Percentiles rank a stretch among this genome's conserved stretches.
Evolutionary conservation across 1,284 basidiomycete species (phyloP).

Genomic region (Anthracocystis panici-leucophaei): DNA sequence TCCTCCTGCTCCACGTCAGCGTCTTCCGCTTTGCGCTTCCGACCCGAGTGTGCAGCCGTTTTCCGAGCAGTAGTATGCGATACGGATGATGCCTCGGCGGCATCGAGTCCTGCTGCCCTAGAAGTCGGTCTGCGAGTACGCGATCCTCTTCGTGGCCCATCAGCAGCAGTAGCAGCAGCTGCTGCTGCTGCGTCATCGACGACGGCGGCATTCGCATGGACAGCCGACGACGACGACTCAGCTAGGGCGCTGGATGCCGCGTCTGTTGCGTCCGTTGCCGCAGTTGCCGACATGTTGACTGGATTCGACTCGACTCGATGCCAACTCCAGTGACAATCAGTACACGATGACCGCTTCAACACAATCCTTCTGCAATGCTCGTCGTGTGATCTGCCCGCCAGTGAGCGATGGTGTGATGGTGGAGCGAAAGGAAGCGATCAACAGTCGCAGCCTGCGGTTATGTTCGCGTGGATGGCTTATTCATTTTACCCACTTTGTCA

Average conservation of each 20-base stretch:
- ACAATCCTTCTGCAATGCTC: constrained; percentile 6
- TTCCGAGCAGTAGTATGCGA: constrained; percentile 5
- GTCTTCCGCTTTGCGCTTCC: constrained; percentile 37
- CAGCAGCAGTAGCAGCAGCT: not conserved
- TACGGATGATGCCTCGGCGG: constrained; percentile 2
- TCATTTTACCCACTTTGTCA: not conserved
- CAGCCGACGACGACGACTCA: constrained; percentile 7
- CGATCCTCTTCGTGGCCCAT: constrained; percentile 26
- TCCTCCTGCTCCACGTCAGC: constrained; percentile 10
- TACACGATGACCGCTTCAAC: not conserved
- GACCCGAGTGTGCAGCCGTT: constrained; percentile 9
- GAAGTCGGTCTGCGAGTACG: constrained; percentile 36
- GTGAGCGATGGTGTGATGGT: constrained; percentile 16
- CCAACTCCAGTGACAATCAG: constrained; percentile 10
- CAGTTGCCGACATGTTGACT: constrained; percentile 17
- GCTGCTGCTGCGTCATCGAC: not conserved
- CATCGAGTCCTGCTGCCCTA: constrained; percentile 33
- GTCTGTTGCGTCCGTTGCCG: constrained; percentile 6
- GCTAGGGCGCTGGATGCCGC: constrained; percentile 6
- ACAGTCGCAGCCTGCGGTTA: not conserved
- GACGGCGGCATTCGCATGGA: not conserved
- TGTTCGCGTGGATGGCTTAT: constrained; percentile 9
- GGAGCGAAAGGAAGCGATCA: not conserved
- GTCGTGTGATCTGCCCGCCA: constrained; percentile 1
- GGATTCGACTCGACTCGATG: not conserved